Conservation (phyloP, 1,139 yeast genomes). For the Hansenula sp. region DNA sequence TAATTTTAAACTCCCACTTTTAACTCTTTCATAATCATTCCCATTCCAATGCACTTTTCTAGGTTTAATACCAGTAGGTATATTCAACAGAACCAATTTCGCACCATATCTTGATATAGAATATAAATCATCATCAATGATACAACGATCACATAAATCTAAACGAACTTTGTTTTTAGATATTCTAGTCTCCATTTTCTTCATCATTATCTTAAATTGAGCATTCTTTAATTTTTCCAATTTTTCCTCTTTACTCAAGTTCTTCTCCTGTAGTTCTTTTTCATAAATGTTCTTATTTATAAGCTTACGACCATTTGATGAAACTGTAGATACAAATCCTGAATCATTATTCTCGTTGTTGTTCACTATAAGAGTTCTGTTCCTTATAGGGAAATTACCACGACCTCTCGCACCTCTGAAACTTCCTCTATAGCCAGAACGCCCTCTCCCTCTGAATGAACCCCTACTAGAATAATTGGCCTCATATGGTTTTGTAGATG, state of each 20-base stretch:
- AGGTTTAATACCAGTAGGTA: constrained; percentile 14
- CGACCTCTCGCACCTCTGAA: constrained; percentile 11
- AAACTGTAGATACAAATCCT: constrained; percentile 28
- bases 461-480: constrained; percentile 1
- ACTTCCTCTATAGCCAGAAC: no score
- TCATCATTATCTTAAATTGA: constrained; percentile 7
- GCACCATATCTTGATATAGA: constrained; percentile 35
- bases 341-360: constrained; percentile 15
- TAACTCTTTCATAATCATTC: constrained; percentile 24
- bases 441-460: constrained; percentile 5
- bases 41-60: constrained; percentile 30
- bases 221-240: constrained; percentile 13
- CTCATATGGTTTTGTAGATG: constrained; percentile 3
- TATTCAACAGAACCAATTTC: constrained; percentile 29
- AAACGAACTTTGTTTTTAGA: constrained; percentile 26
- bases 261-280: constrained; percentile 26
- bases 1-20: constrained; percentile 30
- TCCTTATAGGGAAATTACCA: constrained; percentile 19
- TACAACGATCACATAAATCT: constrained; percentile 35
- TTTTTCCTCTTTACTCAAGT: constrained; percentile 22
- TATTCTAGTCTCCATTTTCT: constrained; percentile 19
- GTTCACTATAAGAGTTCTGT: constrained; percentile 28
- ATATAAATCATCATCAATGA: constrained; percentile 30
- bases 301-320: constrained; percentile 34
- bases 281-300: constrained; percentile 33